phyloP scores from a whole-genome alignment of 257 asterid species.

The Solanum sitiens region DNA sequence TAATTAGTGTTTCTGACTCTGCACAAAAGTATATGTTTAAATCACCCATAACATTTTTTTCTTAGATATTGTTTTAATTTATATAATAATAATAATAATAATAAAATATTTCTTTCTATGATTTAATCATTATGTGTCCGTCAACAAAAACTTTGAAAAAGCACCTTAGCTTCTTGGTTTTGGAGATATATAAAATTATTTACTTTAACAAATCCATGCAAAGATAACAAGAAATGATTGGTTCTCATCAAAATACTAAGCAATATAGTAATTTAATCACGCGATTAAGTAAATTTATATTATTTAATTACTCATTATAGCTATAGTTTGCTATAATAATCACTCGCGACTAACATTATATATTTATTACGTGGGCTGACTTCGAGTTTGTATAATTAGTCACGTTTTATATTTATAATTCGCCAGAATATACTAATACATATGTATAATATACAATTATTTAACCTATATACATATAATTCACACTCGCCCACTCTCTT shows the following conservation, averaged over 20 bases:
- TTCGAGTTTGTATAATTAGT: too few species aligned
- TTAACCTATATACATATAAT: too few species aligned
- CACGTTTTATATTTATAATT: too few species aligned
- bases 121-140: not conserved
- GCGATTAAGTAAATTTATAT: too few species aligned
- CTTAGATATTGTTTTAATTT: not conserved
- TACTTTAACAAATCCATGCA: not conserved
- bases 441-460: too few species aligned
- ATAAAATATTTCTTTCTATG: not conserved
- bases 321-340: too few species aligned
- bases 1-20: slow-evolving; percentile 4
- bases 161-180: slow-evolving; percentile 6
- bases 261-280: not conserved
- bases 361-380: too few species aligned
- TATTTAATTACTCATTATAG: too few species aligned
- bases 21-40: not conserved
- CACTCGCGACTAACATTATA: too few species aligned
- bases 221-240: slow-evolving; percentile 4
- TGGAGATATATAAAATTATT: not conserved
- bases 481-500: too few species aligned
- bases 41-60: slow-evolving; percentile 6
- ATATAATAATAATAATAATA: not conserved
- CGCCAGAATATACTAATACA: too few species aligned
- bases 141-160: not conserved
- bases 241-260: not conserved